Base-by-base conservation (phyloP, 75 land plant genomes). In the Larix kaempferi region DNA sequence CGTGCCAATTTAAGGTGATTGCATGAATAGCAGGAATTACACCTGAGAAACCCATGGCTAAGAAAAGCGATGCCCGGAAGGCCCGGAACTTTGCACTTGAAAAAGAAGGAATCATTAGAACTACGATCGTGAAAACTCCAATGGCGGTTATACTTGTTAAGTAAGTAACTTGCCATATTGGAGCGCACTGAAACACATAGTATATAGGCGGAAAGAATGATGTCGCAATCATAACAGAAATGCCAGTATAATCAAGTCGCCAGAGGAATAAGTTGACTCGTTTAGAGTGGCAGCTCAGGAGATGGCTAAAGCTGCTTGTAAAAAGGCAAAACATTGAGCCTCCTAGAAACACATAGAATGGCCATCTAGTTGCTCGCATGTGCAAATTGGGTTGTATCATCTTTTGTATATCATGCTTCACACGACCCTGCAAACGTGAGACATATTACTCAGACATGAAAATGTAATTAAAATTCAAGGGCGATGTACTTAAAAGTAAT, bases 181-280 rank as follows among this genome's bases (percentile, higher is more conserved):
- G 94, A 57, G 83, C 21, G 80, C 90, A 87, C 49, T 27, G 78
- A 83, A 93, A 93, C 73, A 86, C 82, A 75, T 93, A 93, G 80
- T 91, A 91, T 58, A 91, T 81, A 55, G 94, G 96, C 2, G 94
- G 89, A 72, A 86, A 84, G 83, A 93, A 91, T 77, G 96, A 93
- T 39, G 85, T 78, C 66, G 89, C 90, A 27, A 93, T 91, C 94
- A 93, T 89, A 56, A 84, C 52, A 19, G 90, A 81, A 29, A 91
- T 91, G 77, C 94, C 96, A 25, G 88, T 83, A 73, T 93, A 91
- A 60, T 93, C 96, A 6, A 93, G 85, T 65, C 96, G 82, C 88
- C 88, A 85, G 76, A 91, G 79, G 84, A 91, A 76, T 77, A 84
- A 63, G 78, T 82, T 80, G 71, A 83, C 78, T 27, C 79, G 85